These are phyloP conservation scores for Coemansia sp. DNA, from an alignment of 192 early-diverging fungal species.

Conservation along the genomic window DNA sequence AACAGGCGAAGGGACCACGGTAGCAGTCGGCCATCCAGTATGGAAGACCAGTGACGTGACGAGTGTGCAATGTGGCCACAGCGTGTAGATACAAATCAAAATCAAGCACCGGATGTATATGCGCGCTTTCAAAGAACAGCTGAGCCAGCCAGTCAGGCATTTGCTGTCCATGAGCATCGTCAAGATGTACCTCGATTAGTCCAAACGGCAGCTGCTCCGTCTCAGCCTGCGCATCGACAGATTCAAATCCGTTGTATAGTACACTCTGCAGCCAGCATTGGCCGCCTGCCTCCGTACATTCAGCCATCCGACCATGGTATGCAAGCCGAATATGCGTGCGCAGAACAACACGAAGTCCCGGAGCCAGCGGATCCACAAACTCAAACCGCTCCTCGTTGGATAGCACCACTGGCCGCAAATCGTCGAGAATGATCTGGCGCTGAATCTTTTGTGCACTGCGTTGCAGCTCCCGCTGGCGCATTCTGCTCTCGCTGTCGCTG, in stretches of 20 bases:
- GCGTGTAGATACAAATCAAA: constrained; percentile 48
- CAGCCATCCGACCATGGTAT: constrained; percentile 11
- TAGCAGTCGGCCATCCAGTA: constrained; percentile 48
- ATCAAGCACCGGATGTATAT: constrained; percentile 43
- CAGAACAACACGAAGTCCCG: constrained; percentile 22
- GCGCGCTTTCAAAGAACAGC: constrained; percentile 37
- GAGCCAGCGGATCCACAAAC: constrained; percentile 21
- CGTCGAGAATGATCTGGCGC: constrained; percentile 37
- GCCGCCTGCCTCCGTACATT: not conserved
- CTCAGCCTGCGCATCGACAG: not conserved
- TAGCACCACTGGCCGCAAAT: constrained; percentile 23
- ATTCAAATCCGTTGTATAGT: constrained; percentile 1
- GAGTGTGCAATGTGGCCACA: constrained; percentile 18
- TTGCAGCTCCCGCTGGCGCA: constrained; percentile 20
- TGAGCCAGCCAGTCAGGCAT: constrained; percentile 42
- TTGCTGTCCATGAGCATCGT: not conserved
- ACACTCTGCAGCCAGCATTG: constrained; percentile 14
- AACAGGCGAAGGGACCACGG: constrained; percentile 10
- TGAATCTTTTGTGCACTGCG: constrained; percentile 43
- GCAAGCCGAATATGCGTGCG: constrained; percentile 18
- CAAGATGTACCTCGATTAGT: constrained; percentile 33
- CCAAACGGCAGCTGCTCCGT: constrained; percentile 18
- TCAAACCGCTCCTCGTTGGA: constrained; percentile 34
- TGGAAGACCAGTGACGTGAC: constrained; percentile 14
- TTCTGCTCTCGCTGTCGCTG: constrained; percentile 2